Conservation (phyloP, 257 asterid genomes). For the Mitragyna speciosa region DNA sequence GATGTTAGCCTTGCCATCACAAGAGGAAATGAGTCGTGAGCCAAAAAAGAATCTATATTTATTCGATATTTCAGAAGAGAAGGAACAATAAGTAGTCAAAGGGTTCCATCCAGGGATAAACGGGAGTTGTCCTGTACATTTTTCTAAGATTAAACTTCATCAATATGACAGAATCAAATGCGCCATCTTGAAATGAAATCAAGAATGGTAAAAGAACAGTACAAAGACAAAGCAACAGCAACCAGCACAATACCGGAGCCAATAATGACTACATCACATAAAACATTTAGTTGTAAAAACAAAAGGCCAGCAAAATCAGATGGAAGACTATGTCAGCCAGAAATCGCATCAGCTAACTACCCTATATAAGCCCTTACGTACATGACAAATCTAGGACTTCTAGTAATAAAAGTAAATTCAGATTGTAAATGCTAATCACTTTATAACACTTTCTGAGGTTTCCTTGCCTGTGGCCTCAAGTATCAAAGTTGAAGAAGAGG, state of each 20-base stretch:
- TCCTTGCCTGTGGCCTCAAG: background rate
- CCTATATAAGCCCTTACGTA: slow-evolving; percentile 3
- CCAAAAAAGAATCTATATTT: too few relatives aligned
- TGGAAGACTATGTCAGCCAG: background rate
- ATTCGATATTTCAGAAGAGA: too few relatives aligned
- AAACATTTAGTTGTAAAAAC: background rate
- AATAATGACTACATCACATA: background rate
- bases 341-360: background rate
- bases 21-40: background rate
- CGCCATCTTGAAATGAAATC: background rate
- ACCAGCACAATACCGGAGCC: background rate
- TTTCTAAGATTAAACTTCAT: background rate
- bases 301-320: background rate
- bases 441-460: background rate
- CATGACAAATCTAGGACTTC: background rate
- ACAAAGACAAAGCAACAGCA: background rate
- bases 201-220: background rate
- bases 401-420: background rate
- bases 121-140: background rate
- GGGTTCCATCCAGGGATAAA: background rate
- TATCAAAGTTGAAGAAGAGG: slow-evolving; percentile 81
- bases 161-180: background rate
- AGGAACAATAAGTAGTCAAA: too few relatives aligned
- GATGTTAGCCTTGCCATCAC: background rate
- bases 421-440: background rate